Evolutionary conservation across 345 rosid species (phyloP).

Genomic region (Moricandia moricandioides): DNA sequence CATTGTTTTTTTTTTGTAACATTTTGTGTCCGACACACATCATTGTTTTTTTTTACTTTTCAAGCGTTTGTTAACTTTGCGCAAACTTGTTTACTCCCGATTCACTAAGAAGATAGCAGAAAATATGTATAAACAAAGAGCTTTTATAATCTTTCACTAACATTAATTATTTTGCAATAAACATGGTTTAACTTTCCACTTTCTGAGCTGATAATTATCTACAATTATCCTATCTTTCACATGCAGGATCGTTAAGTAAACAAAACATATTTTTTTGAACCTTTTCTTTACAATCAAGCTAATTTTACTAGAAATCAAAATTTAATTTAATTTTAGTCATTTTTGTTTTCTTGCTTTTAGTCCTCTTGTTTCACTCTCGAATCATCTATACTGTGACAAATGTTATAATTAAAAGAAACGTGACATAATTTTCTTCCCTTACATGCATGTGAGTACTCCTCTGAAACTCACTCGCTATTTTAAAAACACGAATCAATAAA

Average conservation of each 20-base stretch:
- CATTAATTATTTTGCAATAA: background rate
- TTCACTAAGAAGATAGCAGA: background rate
- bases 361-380: background rate
- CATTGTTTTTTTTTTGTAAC: background rate
- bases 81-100: background rate
- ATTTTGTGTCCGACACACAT: too few species aligned
- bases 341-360: background rate
- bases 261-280: background rate
- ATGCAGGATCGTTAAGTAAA: background rate
- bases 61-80: background rate
- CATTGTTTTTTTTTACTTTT: background rate
- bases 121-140: background rate
- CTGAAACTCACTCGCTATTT: background rate
- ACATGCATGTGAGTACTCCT: conserved; percentile 13
- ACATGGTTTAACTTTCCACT: background rate
- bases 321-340: background rate
- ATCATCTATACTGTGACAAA: background rate
- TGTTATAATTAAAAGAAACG: background rate
- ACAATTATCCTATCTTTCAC: background rate
- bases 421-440: background rate
- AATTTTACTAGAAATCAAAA: background rate
- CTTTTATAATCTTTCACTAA: background rate
- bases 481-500: conserved; percentile 11
- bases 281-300: background rate
- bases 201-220: background rate